phyloP scores from a whole-genome alignment of 2,329 filamentous ascomycete genomes.

The Aspergillus quadrilineatus region DNA sequence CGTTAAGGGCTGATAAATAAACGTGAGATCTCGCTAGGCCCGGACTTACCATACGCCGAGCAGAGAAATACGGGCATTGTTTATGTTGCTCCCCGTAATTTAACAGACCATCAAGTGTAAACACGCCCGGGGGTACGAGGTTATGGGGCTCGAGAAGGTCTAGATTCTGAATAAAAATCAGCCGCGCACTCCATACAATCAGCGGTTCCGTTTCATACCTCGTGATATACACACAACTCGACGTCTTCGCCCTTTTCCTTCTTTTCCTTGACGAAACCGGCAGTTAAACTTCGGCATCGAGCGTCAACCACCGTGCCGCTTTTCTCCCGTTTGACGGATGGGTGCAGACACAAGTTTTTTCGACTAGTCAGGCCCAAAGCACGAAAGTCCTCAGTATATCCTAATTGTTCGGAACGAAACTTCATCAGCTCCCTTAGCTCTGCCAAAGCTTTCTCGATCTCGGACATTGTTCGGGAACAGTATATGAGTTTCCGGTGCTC shows the following conservation, averaged over 20 bases:
- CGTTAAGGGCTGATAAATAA: constrained; percentile 18
- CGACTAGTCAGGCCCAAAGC: constrained; percentile 90
- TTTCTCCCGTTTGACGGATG: constrained; percentile 93
- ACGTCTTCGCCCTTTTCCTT: constrained; percentile 94
- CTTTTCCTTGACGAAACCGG: constrained; percentile 96
- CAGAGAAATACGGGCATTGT: constrained; percentile 96
- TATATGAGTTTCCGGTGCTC: constrained; percentile 96
- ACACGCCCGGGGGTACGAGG: constrained; percentile 89
- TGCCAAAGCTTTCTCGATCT: constrained; percentile 95
- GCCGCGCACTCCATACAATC: background rate
- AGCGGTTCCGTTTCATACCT: constrained; percentile 54
- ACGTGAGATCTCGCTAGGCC: background rate
- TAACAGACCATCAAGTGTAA: constrained; percentile 86
- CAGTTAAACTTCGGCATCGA: constrained; percentile 91
- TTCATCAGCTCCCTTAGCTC: constrained; percentile 94
- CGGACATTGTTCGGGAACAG: constrained; percentile 98
- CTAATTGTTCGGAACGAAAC: constrained; percentile 85
- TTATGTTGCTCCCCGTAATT: constrained; percentile 92
- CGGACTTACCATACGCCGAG: constrained; percentile 77
- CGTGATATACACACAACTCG: constrained; percentile 92
- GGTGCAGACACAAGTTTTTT: constrained; percentile 95
- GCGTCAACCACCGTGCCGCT: constrained; percentile 92
- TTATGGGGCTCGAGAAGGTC: constrained; percentile 94
- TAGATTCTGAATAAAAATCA: constrained; percentile 64
- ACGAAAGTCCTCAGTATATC: constrained; percentile 86